Evolutionary conservation across 2,329 filamentous ascomycete species (phyloP).

Genomic region (Claviceps sp.): DNA sequence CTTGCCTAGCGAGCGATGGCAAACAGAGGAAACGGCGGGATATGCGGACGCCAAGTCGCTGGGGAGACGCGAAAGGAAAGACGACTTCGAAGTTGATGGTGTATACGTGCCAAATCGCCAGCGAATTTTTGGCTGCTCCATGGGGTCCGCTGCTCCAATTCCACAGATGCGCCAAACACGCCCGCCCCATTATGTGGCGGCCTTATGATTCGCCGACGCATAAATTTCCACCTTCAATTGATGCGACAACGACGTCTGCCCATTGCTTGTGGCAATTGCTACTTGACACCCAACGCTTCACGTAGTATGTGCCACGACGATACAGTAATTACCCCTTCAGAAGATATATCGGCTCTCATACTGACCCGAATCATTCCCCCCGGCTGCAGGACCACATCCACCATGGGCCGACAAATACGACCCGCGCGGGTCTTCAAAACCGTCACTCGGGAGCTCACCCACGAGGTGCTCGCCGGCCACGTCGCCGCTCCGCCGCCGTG

Average conservation of each 20-base stretch:
- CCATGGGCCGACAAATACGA: slow-evolving; percentile 31
- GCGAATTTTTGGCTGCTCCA: not conserved
- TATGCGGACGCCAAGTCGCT: not conserved
- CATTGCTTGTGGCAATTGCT: not conserved
- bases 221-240: slow-evolving; percentile 8
- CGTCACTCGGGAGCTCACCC: slow-evolving; percentile 29
- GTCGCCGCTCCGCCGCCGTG: slow-evolving; percentile 29
- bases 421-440: slow-evolving; percentile 34
- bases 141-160: not conserved
- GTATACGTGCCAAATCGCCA: not conserved
- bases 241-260: slow-evolving; percentile 1
- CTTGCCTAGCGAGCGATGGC: not conserved
- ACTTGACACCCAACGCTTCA: not conserved
- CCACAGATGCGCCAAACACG: too few species aligned
- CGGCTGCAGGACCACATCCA: not conserved
- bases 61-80: not conserved
- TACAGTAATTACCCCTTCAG: not conserved
- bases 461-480: slow-evolving; percentile 22
- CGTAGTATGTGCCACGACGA: not conserved
- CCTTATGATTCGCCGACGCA: slow-evolving; percentile 12
- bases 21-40: not conserved
- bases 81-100: not conserved
- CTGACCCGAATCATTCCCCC: not conserved
- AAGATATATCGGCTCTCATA: not conserved
- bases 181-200: slow-evolving; percentile 2